Percentiles rank a stretch among this genome's conserved stretches.
Evolutionary conservation across 192 early-diverging fungal species (phyloP).

Genomic region (Coemansia sp.): DNA sequence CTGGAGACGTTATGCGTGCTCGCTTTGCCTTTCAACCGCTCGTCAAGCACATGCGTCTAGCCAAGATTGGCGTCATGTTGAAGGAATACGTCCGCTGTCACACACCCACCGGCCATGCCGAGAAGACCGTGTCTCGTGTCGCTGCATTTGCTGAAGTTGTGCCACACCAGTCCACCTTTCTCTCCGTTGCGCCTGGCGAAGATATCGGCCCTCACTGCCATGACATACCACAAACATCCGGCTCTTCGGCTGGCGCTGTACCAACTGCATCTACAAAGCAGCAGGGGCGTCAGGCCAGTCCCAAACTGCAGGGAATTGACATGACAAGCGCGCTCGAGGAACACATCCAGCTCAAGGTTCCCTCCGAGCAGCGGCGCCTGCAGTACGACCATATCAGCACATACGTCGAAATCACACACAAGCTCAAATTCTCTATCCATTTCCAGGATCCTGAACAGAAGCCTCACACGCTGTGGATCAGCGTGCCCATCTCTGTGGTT

Average conservation of each 20-base stretch:
- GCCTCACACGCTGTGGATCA: constrained; percentile 49
- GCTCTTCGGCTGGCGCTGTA: background rate
- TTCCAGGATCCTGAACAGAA: constrained; percentile 39
- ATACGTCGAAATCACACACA: constrained; percentile 51
- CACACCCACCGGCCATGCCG: constrained; percentile 36
- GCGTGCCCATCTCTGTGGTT: constrained; percentile 47
- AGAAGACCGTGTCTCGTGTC: constrained; percentile 45
- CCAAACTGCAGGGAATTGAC: constrained; percentile 24
- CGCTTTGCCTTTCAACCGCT: constrained; percentile 47
- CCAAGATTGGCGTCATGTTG: constrained; percentile 40
- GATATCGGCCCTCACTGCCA: background rate
- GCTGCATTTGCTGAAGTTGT: constrained; percentile 29
- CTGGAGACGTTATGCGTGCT: constrained; percentile 34
- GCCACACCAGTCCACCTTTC: background rate
- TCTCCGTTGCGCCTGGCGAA: background rate
- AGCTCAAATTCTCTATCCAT: constrained; percentile 48
- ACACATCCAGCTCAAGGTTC: constrained; percentile 27
- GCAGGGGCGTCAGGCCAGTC: background rate
- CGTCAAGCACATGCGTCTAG: constrained; percentile 46
- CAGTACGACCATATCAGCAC: constrained; percentile 53
- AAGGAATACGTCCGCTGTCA: constrained; percentile 54
- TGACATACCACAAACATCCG: background rate
- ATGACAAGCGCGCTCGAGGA: constrained; percentile 39
- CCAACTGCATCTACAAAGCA: constrained; percentile 1
- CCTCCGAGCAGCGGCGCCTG: constrained; percentile 27